Conservation (phyloP, 2,329 filamentous ascomycete genomes). For the Tolypocladium inflatum region DNA sequence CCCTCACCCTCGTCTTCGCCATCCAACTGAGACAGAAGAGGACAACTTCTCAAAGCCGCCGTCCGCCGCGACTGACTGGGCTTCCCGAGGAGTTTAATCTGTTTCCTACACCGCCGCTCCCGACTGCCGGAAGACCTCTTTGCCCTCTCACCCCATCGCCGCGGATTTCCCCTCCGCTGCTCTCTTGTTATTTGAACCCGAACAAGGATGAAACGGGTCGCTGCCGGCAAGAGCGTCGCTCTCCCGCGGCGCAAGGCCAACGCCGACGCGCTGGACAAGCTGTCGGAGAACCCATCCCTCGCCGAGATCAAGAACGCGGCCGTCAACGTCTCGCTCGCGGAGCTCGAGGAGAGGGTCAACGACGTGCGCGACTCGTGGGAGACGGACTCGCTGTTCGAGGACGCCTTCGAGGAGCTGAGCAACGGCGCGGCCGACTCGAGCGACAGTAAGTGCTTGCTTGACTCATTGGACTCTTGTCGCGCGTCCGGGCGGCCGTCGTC, state of each 20-base stretch:
- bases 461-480: too few relatives aligned
- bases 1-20: not conserved
- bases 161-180: not conserved
- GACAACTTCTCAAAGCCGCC: not conserved
- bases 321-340: constrained; percentile 26
- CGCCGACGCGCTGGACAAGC: constrained; percentile 24
- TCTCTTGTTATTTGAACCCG: not conserved
- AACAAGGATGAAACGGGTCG: constrained; percentile 9
- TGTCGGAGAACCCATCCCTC: constrained; percentile 22
- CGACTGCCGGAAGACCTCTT: not conserved
- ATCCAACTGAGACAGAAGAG: not conserved
- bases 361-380: constrained; percentile 51
- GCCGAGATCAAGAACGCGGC: constrained; percentile 26
- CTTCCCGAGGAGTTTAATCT: not conserved
- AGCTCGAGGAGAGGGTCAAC: constrained; percentile 42
- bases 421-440: constrained; percentile 37
- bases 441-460: constrained; percentile 29
- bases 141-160: not conserved
- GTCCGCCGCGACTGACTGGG: not conserved
- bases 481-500: not conserved
- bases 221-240: constrained; percentile 18
- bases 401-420: constrained; percentile 48
- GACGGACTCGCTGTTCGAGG: constrained; percentile 54
- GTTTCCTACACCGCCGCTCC: not conserved
- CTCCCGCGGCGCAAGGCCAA: constrained; percentile 22